Percentiles rank a stretch among this genome's conserved stretches.
Evolutionary conservation across 257 asterid genomes (phyloP).

Genomic region (Oldenlandia corymbosa): DNA sequence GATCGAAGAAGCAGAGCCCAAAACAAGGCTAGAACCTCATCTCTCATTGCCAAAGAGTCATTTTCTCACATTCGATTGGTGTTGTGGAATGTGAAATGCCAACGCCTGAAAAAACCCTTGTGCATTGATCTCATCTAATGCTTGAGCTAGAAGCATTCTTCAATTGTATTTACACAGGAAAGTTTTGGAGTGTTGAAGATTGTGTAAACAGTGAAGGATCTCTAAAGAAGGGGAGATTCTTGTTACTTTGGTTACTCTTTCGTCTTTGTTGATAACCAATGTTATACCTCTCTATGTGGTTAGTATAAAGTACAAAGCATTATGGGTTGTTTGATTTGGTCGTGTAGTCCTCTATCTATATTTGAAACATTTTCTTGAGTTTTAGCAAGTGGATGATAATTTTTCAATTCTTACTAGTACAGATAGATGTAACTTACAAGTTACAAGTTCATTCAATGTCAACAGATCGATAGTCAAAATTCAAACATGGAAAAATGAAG

Average conservation of each 20-base stretch:
- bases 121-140: not conserved
- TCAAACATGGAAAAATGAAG: not conserved
- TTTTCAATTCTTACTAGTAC: no score
- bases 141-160: not conserved
- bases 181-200: not conserved
- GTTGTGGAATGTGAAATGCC: slow-evolving; percentile 1
- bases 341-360: not conserved
- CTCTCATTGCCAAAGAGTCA: not conserved
- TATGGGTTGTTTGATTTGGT: slow-evolving; percentile 1
- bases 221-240: not conserved
- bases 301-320: no score
- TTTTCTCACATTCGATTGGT: not conserved
- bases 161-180: not conserved
- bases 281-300: no score
- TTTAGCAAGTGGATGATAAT: not conserved
- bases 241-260: not conserved
- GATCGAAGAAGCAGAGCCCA: slow-evolving; percentile 1
- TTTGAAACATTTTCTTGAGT: not conserved
- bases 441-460: not conserved
- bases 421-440: no score
- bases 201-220: not conserved
- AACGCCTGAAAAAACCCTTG: not conserved
- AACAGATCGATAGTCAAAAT: not conserved
- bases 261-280: no score
- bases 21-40: not conserved